Evolutionary conservation across 768 basidiomycete genomes (phyloP).

Genomic region (Russula sp.): DNA sequence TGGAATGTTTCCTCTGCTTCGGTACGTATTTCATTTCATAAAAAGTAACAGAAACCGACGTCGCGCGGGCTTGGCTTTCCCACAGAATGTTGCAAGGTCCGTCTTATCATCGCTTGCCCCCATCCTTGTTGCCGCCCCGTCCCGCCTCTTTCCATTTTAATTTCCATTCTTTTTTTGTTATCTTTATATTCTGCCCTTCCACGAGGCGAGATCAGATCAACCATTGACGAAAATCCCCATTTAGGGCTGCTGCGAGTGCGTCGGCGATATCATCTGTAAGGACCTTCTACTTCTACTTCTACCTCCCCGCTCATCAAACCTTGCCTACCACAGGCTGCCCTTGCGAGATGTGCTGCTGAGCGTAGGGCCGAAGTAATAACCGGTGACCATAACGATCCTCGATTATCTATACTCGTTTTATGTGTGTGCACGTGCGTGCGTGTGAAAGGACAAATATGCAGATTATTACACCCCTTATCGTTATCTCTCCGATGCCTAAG

Average conservation of each 20-base stretch:
- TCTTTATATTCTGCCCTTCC: neutral
- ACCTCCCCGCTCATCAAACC: neutral
- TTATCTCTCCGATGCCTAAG: too few relatives aligned
- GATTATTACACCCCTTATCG: neutral
- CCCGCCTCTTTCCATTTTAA: neutral
- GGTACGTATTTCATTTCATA: constrained; percentile 37
- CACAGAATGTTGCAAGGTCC: constrained; percentile 66
- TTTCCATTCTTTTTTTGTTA: constrained; percentile 1
- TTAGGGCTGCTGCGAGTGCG: constrained; percentile 66
- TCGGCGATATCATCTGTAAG: constrained; percentile 67
- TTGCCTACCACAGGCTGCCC: constrained; percentile 51
- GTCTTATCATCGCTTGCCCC: constrained; percentile 16
- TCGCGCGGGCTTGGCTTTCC: neutral
- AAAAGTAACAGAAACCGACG: neutral
- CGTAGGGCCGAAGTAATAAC: neutral
- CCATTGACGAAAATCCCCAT: neutral
- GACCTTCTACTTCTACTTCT: neutral
- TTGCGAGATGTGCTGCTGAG: constrained; percentile 60
- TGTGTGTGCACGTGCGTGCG: neutral
- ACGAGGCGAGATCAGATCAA: neutral
- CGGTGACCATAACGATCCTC: neutral
- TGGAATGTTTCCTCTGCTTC: constrained; percentile 70
- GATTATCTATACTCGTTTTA: neutral
- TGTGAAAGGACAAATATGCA: neutral
- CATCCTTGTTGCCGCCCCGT: neutral